Percentiles rank a stretch among this genome's conserved stretches.
These are phyloP conservation scores for Stramenopiles sp. DNA, from an alignment of 352 stramenopile genomes.

Conservation along the genomic window DNA sequence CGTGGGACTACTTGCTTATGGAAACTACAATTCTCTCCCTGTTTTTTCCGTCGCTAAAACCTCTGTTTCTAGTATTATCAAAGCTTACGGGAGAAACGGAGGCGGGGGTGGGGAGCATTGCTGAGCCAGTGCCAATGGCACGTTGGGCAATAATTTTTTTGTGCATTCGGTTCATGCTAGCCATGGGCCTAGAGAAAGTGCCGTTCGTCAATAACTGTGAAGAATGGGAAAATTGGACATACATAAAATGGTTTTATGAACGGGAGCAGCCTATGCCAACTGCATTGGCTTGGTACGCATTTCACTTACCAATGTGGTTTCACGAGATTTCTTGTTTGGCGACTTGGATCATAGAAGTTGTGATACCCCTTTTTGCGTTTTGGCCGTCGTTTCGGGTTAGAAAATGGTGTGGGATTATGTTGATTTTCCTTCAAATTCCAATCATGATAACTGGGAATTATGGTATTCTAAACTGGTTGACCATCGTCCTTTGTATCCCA, in stretches of 20 bases:
- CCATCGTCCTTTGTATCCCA: too few relatives aligned
- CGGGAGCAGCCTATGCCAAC: conserved; percentile 5
- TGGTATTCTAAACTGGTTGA: too few relatives aligned
- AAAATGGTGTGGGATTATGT: too few relatives aligned
- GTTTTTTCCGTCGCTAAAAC: background rate
- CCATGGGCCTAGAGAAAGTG: conserved; percentile 2
- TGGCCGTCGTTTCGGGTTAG: too few relatives aligned
- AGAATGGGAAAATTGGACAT: conserved; percentile 6
- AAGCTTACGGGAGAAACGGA: too few relatives aligned
- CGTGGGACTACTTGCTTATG: background rate
- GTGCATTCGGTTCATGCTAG: conserved; percentile 4
- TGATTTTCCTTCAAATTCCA: too few relatives aligned
- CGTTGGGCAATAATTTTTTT: background rate
- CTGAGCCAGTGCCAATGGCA: background rate
- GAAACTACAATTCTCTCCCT: background rate
- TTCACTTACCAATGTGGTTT: conserved; percentile 1
- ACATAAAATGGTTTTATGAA: background rate
- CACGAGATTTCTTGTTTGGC: background rate
- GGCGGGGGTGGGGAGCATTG: background rate
- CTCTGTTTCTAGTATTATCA: too few relatives aligned
- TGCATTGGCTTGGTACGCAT: background rate
- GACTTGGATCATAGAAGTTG: conserved; percentile 1
- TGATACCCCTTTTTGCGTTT: background rate
- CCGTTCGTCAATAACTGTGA: conserved; percentile 8
- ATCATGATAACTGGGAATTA: too few relatives aligned